Conservation (phyloP, 176 grass and related monocot genomes). For the Guadua angustifolia region DNA sequence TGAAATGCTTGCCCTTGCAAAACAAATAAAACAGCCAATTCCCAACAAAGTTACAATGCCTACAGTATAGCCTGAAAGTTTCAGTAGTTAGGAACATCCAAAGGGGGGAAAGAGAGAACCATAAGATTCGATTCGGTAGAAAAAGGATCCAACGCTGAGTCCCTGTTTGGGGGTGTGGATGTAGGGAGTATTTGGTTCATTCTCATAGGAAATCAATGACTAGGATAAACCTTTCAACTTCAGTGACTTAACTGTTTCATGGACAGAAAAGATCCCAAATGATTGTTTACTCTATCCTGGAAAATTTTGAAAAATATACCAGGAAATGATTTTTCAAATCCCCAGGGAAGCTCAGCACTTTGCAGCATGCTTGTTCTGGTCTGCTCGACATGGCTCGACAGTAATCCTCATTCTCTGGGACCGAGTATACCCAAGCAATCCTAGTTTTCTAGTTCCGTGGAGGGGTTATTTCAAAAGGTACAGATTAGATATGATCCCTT, state of each 20-base stretch:
- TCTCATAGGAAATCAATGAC: not conserved
- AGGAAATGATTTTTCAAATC: not conserved
- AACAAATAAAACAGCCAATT: not conserved
- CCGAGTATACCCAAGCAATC: not conserved
- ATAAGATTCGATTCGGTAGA: slow-evolving; percentile 1
- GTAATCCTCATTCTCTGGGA: not conserved
- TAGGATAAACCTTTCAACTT: not conserved
- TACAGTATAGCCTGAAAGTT: not conserved
- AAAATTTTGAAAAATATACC: not conserved
- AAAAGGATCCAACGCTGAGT: not conserved
- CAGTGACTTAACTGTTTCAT: not conserved
- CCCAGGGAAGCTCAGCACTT: not conserved
- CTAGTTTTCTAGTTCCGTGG: not conserved
- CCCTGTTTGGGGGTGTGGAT: not conserved
- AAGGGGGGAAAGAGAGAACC: not conserved
- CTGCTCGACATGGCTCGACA: not conserved
- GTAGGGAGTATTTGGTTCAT: not conserved
- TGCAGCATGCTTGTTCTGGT: not conserved
- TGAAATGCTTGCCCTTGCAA: not conserved
- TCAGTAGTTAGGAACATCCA: not conserved
- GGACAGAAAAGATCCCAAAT: not conserved
- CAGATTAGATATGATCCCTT: not conserved
- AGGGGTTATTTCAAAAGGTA: not conserved
- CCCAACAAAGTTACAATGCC: not conserved
- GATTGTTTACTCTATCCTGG: not conserved